phyloP scores from a whole-genome alignment of 2,329 filamentous ascomycete species.

The Fusarium continuum region DNA sequence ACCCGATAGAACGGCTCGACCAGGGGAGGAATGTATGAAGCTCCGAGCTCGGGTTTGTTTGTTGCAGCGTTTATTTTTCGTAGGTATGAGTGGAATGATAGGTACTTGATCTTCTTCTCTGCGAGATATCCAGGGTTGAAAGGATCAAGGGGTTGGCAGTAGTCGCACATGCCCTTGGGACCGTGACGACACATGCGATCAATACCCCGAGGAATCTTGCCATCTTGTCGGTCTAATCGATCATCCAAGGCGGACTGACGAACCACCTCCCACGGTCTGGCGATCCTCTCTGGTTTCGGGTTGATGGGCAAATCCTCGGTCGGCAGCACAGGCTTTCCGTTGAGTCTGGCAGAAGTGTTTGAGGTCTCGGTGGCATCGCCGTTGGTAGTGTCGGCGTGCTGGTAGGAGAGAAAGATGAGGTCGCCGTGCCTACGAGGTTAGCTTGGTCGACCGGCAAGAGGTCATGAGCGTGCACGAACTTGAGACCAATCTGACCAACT shows the following conservation, averaged over 20 bases:
- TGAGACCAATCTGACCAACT: conserved; percentile 67
- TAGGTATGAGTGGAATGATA: conserved; percentile 94
- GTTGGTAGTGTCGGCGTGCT: conserved; percentile 60
- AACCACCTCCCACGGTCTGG: conserved; percentile 80
- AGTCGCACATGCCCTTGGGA: conserved; percentile 98
- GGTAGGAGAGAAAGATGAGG: conserved; percentile 86
- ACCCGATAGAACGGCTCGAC: conserved; percentile 94
- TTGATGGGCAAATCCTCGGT: conserved; percentile 73
- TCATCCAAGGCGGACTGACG: conserved; percentile 90
- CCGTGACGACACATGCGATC: conserved; percentile 97
- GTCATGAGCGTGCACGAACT: conserved; percentile 51
- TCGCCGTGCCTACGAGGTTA: conserved; percentile 74
- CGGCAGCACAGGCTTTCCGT: conserved; percentile 76
- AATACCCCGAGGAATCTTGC: conserved; percentile 81
- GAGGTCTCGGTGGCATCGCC: conserved; percentile 43
- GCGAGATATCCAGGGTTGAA: conserved; percentile 88
- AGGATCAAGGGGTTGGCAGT: conserved; percentile 96
- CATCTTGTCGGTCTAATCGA: conserved; percentile 83
- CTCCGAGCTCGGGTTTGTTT: conserved; percentile 93
- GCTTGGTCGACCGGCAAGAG: neutral
- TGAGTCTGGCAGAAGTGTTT: conserved; percentile 73
- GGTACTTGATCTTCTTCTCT: conserved; percentile 98
- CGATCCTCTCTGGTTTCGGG: conserved; percentile 69
- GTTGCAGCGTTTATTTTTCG: conserved; percentile 95
- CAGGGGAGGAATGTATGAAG: conserved; percentile 94